A percentile compares a stretch with the other conserved stretches of the same genome.
phyloP scores from a whole-genome alignment of 2,329 filamentous ascomycete species.

The Arthrobotrys pseudoclavata region DNA sequence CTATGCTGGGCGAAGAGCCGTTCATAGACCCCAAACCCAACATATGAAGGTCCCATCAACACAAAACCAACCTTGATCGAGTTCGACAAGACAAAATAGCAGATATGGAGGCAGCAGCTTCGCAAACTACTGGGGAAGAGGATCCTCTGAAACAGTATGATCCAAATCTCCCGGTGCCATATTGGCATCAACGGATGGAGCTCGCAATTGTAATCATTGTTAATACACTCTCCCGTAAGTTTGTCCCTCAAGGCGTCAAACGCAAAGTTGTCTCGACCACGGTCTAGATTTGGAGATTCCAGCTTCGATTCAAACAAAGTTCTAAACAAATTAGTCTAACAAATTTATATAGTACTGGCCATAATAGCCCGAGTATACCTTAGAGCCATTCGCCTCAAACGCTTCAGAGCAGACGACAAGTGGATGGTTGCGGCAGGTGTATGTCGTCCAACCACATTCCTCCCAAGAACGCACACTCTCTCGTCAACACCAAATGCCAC shows the following conservation, averaged over 20 bases:
- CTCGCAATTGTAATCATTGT: slow-evolving; percentile 62
- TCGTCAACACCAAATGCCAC: not conserved
- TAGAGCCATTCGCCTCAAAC: slow-evolving; percentile 62
- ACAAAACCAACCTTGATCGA: slow-evolving; percentile 16
- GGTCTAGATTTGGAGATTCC: not conserved
- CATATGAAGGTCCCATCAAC: slow-evolving; percentile 28
- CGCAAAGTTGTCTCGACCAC: not conserved
- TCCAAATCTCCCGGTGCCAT: slow-evolving; percentile 61
- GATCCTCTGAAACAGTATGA: slow-evolving; percentile 61
- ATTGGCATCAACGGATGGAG: slow-evolving; percentile 63
- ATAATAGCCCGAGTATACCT: slow-evolving; percentile 63
- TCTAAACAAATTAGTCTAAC: not conserved
- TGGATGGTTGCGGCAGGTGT: slow-evolving; percentile 64
- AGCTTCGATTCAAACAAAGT: not conserved
- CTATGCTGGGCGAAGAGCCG: slow-evolving; percentile 8
- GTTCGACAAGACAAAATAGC: slow-evolving; percentile 1
- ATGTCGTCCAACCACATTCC: slow-evolving; percentile 37
- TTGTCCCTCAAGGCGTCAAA: not conserved
- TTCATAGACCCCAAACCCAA: slow-evolving; percentile 20
- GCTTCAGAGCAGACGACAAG: slow-evolving; percentile 63
- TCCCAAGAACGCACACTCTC: slow-evolving; percentile 26
- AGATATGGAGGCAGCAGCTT: slow-evolving; percentile 29
- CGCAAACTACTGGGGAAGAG: slow-evolving; percentile 9
- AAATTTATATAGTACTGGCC: slow-evolving; percentile 60
- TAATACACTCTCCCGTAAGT: slow-evolving; percentile 64